Base-by-base conservation (phyloP, 2,329 filamentous ascomycete species). In the Botryosphaeria dothidea region DNA sequence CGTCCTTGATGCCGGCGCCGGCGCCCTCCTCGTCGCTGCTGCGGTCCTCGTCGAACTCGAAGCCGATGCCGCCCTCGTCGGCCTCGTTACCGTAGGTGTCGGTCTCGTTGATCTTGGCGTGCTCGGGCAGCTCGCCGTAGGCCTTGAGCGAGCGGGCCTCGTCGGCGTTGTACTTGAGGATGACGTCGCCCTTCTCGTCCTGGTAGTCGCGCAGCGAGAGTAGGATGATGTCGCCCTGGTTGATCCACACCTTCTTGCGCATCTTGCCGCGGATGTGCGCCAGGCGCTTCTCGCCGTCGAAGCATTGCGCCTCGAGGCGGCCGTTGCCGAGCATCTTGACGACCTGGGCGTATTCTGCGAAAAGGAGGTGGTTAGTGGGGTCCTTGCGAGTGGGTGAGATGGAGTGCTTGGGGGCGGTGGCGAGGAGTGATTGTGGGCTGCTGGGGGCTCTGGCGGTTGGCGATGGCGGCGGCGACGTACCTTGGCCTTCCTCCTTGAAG, bases 211-310 rank as follows among this genome's bases (percentile, higher is more conserved):
- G 91, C 67, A 96, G 89, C 36, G 90, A 93, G 67, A 78, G 72
- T 54, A 78, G 69, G 64, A 78, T 77, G 67, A 97, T 97, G 79
- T 97, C 92, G 77, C 93, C 93, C 84, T 97, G 93, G 86, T 97
- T 97, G 86, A 97, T 97, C 93, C 93, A 97, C 81, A 98, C 95
- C 88, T 99, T 99, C 88, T 99, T 99, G 75, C 95, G 90, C 75
- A 99, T 91, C 83, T 99, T 98, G 83, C 94, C 94, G 69, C 94
- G 92, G 74, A 92, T 92, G 79, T 94, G 90, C 69, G 90, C 92
- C 45, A 92, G 87, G 67, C 92, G 89, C 80, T 93, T 93, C 71
- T 90, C 89, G 77, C 94, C 94, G 79, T 98, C 95, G 81, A 99
- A 99, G 84, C 94, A 98, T 72, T 93, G 84, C 19, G 93, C 93